Evolutionary conservation across 202 grass and related monocot genomes (phyloP), one percentile per base, ranked within the genome.

Genomic region (Cymbopogon flexuosus): DNA sequence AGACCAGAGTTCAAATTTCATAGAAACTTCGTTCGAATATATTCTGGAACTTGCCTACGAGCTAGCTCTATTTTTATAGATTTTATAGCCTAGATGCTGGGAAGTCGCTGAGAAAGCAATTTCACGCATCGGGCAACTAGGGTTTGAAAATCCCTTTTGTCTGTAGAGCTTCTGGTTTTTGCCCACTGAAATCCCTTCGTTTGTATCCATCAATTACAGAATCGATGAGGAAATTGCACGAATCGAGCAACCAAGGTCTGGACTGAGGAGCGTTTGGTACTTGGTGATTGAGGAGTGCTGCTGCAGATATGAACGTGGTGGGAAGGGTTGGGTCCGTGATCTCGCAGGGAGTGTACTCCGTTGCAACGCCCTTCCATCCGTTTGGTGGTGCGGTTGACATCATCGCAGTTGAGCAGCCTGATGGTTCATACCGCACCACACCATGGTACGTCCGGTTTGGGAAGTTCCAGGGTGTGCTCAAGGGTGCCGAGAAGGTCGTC

Each of bases 381-480:
- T 99, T 99, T 22, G 96, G 96, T 49, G 96, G 96, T 5, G 96
- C 96, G 0, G 96, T 99, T 8, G 96, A 99, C 83, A 91, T 99
- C 33, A 90, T 99, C 42, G 96, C 81, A 1, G 96, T 99, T 59
- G 88, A 93, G 84, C 92, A 99, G 82, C 90, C 86, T 22, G 96
- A 99, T 80, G 96, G 96, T 23, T 93, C 96, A 0, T 99, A 93
- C 76, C 87, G 92, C 36, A 99, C 77, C 79, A 99, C 92, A 15
- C 96, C 96, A 14, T 99, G 96, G 96, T 99, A 99, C 4, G 96
- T 99, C 19, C 90, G 96, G 5, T 99, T 99, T 66, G 96, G 96
- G 63, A 99, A 99, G 87, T 99, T 99, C 70, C 96, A 96, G 84
- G 96, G 96, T 13, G 92, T 99, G 59, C 90, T 99, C 85, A 99